These are phyloP conservation scores for Rhizopus sp. DNA, from an alignment of 371 early-diverging fungal species.

Conservation along the genomic window DNA sequence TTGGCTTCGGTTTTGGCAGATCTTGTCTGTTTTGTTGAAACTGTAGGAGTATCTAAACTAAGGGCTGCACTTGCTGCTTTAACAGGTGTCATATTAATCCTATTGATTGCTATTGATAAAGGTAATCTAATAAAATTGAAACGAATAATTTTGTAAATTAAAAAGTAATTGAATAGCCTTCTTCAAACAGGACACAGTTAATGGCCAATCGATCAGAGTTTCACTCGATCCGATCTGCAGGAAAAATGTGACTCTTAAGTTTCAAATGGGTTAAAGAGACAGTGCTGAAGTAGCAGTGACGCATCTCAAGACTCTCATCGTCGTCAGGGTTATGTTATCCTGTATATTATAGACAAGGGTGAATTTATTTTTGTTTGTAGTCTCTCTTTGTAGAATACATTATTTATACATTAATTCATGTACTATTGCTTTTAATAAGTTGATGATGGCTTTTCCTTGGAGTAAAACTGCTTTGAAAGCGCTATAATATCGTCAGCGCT, in stretches of 20 bases:
- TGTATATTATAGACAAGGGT: no score
- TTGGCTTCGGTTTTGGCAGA: neutral
- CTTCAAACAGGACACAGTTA: neutral
- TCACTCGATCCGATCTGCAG: conserved; percentile 1
- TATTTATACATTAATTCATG: no score
- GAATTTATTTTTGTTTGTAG: no score
- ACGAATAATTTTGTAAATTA: neutral
- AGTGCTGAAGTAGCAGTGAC: neutral
- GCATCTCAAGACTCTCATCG: no score
- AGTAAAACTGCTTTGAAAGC: neutral
- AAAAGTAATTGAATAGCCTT: neutral
- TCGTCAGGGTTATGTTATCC: no score
- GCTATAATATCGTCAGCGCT: conserved; percentile 47
- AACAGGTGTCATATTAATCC: neutral
- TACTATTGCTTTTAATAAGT: no score
- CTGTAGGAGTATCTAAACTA: neutral
- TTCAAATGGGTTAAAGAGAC: neutral
- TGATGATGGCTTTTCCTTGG: no score
- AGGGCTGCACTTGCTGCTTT: neutral
- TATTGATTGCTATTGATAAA: neutral
- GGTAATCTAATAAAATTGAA: neutral
- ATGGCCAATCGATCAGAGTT: neutral
- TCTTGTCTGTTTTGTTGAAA: conserved; percentile 2
- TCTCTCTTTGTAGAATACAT: no score
- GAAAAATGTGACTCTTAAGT: conserved; percentile 1